Evolutionary conservation across 140 eudicot species (phyloP), one percentile per base, ranked within the genome.

Genomic region (Flaveria floridana): DNA sequence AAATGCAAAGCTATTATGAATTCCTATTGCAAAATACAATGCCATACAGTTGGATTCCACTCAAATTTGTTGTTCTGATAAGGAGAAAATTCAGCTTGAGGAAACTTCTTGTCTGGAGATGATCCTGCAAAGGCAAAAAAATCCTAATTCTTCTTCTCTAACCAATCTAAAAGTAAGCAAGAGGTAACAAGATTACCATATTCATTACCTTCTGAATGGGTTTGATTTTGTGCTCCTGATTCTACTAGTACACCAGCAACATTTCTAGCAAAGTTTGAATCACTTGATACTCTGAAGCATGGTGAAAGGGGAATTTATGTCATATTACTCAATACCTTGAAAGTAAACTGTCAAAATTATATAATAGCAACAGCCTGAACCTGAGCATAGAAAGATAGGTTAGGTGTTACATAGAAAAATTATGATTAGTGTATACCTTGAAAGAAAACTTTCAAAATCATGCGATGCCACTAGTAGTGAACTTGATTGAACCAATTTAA

Each of bases 31-130:
- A 14, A 7, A 72, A 51, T n/a, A 21, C 10, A 72, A 76, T 41
- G 44, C 85, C 99, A 72, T 95, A 95, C 99, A 78, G 80, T 47
- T 64, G 97, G 97, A 76, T 95, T 95, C 99, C 99, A 95, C 79
- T 87, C 89, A 81, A 84, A 85, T 51, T 79, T 78, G 76, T 66
- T 76, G 86, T 79, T 87, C 41, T 59, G 73, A 53, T 95, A 95
- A 73, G 99, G 92, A 75, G 99, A 82, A 80, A 95, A 95, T 73
- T 86, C 91, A 68, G 89, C 88, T 77, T 85, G 96, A 18, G 99
- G 99, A 80, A 95, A 95, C 68, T 88, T 91, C 42, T 74, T 83
- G 79, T 89, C 99, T 44, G 97, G 97, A 71, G 99, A 95, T 63
- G 73, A 82, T 71, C 92, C 99, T 95, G 86, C 66, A 90, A 59